These are phyloP conservation scores for Microdochium bolleyi DNA, from an alignment of 2,329 filamentous ascomycete species.

Conservation along the genomic window DNA sequence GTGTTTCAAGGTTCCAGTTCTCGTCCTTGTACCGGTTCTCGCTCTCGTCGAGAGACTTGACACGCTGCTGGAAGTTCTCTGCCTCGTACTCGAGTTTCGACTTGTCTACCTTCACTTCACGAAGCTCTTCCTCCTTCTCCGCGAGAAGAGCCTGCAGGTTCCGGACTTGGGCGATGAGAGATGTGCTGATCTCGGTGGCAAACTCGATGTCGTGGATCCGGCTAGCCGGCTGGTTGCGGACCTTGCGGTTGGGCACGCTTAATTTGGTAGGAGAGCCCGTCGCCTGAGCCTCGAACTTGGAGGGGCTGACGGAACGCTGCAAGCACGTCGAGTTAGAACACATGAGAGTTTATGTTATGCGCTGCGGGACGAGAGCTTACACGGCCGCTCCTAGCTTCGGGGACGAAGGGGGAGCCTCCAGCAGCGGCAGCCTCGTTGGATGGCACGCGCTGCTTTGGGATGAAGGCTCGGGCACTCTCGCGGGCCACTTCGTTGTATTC, in stretches of 20 bases:
- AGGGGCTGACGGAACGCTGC: conserved; percentile 63
- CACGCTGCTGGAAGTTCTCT: conserved; percentile 69
- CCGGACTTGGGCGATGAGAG: conserved; percentile 85
- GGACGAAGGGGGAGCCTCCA: conserved; percentile 42
- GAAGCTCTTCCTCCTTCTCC: conserved; percentile 82
- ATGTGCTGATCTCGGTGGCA: conserved; percentile 95
- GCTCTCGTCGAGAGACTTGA: conserved; percentile 82
- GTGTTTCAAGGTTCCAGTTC: conserved; percentile 95
- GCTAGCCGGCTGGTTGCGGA: conserved; percentile 82
- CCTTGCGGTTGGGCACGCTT: conserved; percentile 75
- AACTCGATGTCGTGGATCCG: conserved; percentile 95
- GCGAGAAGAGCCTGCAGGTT: conserved; percentile 78
- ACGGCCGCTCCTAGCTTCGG: conserved; percentile 42
- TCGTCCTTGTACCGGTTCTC: conserved; percentile 97
- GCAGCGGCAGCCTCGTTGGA: conserved; percentile 49
- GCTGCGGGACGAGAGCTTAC: conserved; percentile 29
- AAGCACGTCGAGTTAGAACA: neutral
- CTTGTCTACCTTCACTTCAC: conserved; percentile 65
- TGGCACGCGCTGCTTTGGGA: conserved; percentile 74
- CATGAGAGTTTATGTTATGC: neutral
- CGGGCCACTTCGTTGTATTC: conserved; percentile 92
- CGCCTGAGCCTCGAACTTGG: conserved; percentile 77
- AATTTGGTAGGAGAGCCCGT: conserved; percentile 85
- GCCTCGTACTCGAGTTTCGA: conserved; percentile 75
- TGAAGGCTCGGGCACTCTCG: conserved; percentile 81